phyloP scores from a whole-genome alignment of 164 flowering plant species.

The Protea cynaroides region DNA sequence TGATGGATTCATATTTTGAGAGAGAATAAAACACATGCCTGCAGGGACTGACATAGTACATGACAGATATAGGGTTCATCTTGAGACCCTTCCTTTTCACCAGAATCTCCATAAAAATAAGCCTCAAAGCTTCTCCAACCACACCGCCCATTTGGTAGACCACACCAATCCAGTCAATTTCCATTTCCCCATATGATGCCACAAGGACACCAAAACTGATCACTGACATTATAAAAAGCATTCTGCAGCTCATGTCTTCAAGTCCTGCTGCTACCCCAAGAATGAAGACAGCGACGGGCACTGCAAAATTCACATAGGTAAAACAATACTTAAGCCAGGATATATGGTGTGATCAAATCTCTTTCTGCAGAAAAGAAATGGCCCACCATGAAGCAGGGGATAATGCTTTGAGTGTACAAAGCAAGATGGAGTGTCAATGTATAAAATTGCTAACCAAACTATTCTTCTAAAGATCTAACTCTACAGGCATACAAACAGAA shows the following conservation, averaged over 20 bases:
- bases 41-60: conserved; percentile 99
- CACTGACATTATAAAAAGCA: conserved; percentile 93
- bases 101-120: conserved; percentile 96
- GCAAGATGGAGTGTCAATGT: not conserved
- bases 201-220: conserved; percentile 95
- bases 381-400: not conserved
- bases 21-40: conserved; percentile 40
- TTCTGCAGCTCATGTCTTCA: conserved; percentile 86
- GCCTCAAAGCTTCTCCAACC: conserved; percentile 93
- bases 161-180: conserved; percentile 90
- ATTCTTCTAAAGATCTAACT: not conserved
- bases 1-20: not conserved
- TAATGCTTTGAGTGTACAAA: not conserved
- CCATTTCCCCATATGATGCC: conserved; percentile 95
- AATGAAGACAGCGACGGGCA: conserved; percentile 97
- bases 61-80: conserved; percentile 79
- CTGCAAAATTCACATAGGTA: conserved; percentile 36
- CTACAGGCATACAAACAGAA: not conserved
- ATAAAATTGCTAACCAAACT: not conserved
- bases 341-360: not conserved
- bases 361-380: not conserved
- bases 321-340: not conserved
- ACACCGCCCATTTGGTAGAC: conserved; percentile 99
- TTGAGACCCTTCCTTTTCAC: conserved; percentile 90
- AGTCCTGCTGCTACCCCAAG: conserved; percentile 93